phyloP scores from a whole-genome alignment of 2,329 filamentous ascomycete species.

The Thelonectria olida region DNA sequence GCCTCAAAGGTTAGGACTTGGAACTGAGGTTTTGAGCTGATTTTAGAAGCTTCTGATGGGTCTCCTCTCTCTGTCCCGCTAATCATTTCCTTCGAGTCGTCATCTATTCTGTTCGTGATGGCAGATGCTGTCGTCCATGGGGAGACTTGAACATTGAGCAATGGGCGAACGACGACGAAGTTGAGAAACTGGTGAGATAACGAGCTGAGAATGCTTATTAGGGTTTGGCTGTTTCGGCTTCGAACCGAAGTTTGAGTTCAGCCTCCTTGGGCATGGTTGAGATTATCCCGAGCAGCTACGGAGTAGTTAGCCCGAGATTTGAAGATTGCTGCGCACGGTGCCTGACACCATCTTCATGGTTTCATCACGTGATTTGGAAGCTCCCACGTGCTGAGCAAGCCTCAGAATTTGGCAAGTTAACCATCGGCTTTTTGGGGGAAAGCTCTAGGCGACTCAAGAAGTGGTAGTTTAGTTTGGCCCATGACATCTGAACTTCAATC shows the following conservation, averaged over 20 bases:
- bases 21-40: not conserved
- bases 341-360: conserved; percentile 19
- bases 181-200: not conserved
- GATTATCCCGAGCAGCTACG: conserved; percentile 21
- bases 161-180: not conserved
- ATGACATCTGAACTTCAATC: too few relatives aligned
- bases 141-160: not conserved
- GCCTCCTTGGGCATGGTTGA: conserved; percentile 19
- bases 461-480: too few relatives aligned
- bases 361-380: conserved; percentile 9
- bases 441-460: too few relatives aligned
- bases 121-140: not conserved
- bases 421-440: not conserved
- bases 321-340: conserved; percentile 2
- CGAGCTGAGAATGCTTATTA: not conserved
- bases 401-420: not conserved
- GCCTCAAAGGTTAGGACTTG: conserved; percentile 7
- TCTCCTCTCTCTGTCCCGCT: conserved; percentile 29
- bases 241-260: conserved; percentile 1
- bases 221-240: not conserved
- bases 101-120: conserved; percentile 28
- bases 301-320: conserved; percentile 9
- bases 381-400: conserved; percentile 21
- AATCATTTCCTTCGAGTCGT: conserved; percentile 21
- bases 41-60: conserved; percentile 27